A percentile compares a stretch with the other conserved stretches of the same genome.
Conservation (phyloP, 345 rosid genomes). For the Eucalyptus camaldulensis region DNA sequence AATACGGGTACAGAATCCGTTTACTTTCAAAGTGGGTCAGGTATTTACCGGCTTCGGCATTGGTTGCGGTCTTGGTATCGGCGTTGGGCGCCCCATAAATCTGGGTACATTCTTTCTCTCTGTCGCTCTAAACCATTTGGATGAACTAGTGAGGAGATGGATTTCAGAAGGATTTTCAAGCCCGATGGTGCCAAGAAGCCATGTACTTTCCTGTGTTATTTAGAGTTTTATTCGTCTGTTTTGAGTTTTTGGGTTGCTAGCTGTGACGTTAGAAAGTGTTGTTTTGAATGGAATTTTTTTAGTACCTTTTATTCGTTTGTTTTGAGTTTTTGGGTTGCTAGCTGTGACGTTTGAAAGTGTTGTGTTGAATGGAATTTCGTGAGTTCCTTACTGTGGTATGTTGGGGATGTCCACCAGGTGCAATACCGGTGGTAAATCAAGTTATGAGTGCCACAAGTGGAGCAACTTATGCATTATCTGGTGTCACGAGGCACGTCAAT, state of each 20-base stretch:
- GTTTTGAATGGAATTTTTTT: neutral
- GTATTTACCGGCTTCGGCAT: slow-evolving; percentile 93
- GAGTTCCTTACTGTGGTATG: neutral
- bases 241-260: neutral
- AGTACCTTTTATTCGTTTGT: neutral
- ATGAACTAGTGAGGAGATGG: neutral
- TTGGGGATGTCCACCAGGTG: slow-evolving; percentile 26
- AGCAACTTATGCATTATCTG: slow-evolving; percentile 82
- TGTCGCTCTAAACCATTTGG: neutral
- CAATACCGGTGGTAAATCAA: slow-evolving; percentile 71
- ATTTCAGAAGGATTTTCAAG: slow-evolving; percentile 13
- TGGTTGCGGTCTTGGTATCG: slow-evolving; percentile 94
- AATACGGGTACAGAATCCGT: slow-evolving; percentile 60
- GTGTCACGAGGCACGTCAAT: slow-evolving; percentile 64
- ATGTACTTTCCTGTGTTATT: slow-evolving; percentile 2
- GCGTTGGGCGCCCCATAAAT: slow-evolving; percentile 69
- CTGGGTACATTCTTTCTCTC: slow-evolving; percentile 28
- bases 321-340: neutral
- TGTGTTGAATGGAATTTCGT: neutral
- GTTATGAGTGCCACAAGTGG: slow-evolving; percentile 93
- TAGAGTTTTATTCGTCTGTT: neutral
- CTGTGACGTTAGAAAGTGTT: neutral
- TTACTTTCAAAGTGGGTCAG: slow-evolving; percentile 80
- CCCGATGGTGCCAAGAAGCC: neutral
- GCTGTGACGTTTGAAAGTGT: neutral